Percentiles rank a stretch among this genome's conserved stretches.
These are phyloP conservation scores for Vigna unguiculata DNA, from an alignment of 306 rosid species.

Conservation along the genomic window DNA sequence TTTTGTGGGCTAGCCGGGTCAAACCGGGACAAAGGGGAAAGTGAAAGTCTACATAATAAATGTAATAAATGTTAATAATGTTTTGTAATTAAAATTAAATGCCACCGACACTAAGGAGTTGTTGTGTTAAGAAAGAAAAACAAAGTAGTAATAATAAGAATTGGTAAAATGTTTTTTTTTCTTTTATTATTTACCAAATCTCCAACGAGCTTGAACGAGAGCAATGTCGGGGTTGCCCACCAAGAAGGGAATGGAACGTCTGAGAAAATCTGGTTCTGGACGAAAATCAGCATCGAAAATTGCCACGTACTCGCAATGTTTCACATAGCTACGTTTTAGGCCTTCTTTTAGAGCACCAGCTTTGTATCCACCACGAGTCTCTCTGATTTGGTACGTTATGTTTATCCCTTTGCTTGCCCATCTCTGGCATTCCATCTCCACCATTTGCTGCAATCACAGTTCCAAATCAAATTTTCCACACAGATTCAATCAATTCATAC, in stretches of 20 bases:
- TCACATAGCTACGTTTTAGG: conserved; percentile 82
- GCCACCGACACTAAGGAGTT: conserved; percentile 70
- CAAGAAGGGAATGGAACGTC: conserved; percentile 90
- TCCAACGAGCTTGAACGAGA: conserved; percentile 97
- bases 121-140: neutral
- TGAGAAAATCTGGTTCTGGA: conserved; percentile 89
- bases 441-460: conserved; percentile 76
- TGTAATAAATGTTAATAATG: neutral
- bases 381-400: conserved; percentile 90
- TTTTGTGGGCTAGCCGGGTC: conserved; percentile 45
- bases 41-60: conserved; percentile 30
- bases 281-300: conserved; percentile 96
- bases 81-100: neutral
- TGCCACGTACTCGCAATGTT: conserved; percentile 89
- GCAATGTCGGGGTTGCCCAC: conserved; percentile 83
- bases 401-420: conserved; percentile 96
- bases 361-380: conserved; percentile 82
- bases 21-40: conserved; percentile 36
- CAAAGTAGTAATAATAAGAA: neutral
- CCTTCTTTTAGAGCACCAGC: conserved; percentile 98
- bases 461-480: neutral
- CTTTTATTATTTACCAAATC: conserved; percentile 68
- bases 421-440: conserved; percentile 90
- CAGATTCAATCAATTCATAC: neutral
- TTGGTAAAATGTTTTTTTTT: neutral